Conservation (phyloP, 2,329 filamentous ascomycete species). For the Paecilomyces fulvus region DNA sequence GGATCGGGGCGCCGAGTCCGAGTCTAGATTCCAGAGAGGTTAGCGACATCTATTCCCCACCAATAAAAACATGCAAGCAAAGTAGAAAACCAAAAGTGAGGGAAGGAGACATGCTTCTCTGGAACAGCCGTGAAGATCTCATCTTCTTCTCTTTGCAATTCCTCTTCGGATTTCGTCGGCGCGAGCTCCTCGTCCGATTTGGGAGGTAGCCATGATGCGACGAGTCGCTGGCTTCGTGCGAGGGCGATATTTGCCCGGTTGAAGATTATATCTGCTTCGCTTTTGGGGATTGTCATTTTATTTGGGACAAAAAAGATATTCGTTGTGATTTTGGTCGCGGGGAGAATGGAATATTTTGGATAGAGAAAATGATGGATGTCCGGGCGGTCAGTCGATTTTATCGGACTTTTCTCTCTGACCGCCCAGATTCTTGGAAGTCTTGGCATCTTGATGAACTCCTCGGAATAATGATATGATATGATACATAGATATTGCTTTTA, state of each 20-base stretch:
- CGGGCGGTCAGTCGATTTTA: not conserved
- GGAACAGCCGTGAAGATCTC: slow-evolving; percentile 46
- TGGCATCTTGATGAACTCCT: no score
- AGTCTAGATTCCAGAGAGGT: slow-evolving; percentile 23
- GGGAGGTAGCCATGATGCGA: slow-evolving; percentile 51
- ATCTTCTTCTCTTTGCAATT: slow-evolving; percentile 45
- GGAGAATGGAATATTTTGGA: not conserved
- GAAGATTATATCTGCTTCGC: slow-evolving; percentile 46
- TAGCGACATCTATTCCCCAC: not conserved
- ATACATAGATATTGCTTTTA: not conserved
- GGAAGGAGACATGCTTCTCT: slow-evolving; percentile 39
- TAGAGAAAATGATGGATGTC: not conserved
- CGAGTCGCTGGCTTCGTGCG: slow-evolving; percentile 45
- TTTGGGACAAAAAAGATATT: not conserved
- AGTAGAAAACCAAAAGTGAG: not conserved
- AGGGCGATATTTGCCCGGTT: slow-evolving; percentile 47
- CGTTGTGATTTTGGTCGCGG: not conserved
- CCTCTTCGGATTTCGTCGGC: slow-evolving; percentile 33
- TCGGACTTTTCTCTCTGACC: not conserved
- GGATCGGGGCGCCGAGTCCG: slow-evolving; percentile 41
- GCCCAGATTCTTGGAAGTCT: not conserved
- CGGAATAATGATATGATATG: no score
- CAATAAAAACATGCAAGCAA: slow-evolving; percentile 2
- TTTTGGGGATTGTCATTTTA: slow-evolving; percentile 24
- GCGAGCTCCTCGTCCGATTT: slow-evolving; percentile 30